Evolutionary conservation across 768 basidiomycete species (phyloP).

Genomic region (Pluteus cervinus): DNA sequence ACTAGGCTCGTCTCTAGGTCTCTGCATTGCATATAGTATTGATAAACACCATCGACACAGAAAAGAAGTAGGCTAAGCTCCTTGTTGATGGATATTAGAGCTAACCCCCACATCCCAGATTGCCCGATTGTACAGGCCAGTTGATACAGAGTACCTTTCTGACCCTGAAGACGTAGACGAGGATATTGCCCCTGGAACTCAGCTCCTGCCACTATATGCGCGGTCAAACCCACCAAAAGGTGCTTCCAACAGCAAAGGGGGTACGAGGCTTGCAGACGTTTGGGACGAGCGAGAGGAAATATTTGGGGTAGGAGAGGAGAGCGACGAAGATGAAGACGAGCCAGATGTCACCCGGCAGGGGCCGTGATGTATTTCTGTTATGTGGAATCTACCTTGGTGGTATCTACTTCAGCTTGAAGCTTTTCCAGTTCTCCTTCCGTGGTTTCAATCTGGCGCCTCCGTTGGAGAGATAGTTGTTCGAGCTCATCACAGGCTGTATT

Average conservation of each 20-base stretch:
- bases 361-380: background rate
- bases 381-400: slow-evolving; percentile 1
- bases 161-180: slow-evolving; percentile 56
- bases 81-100: background rate
- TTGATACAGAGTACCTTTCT: slow-evolving; percentile 44
- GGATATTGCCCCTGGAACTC: slow-evolving; percentile 38
- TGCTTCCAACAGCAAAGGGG: slow-evolving; percentile 23
- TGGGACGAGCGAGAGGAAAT: slow-evolving; percentile 80
- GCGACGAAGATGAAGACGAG: slow-evolving; percentile 44
- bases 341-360: slow-evolving; percentile 5
- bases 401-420: background rate
- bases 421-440: slow-evolving; percentile 9
- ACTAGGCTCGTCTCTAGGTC: slow-evolving; percentile 63
- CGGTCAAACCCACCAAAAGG: too few species aligned
- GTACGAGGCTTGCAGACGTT: slow-evolving; percentile 45
- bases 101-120: slow-evolving; percentile 39
- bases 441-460: slow-evolving; percentile 35
- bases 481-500: slow-evolving; percentile 42
- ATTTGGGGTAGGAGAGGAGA: slow-evolving; percentile 62
- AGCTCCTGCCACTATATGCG: slow-evolving; percentile 57
- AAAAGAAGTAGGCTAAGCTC: slow-evolving; percentile 52
- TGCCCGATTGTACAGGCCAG: slow-evolving; percentile 68
- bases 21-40: slow-evolving; percentile 59
- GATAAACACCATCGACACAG: slow-evolving; percentile 75
- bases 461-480: slow-evolving; percentile 30